Evolutionary conservation across 768 basidiomycete genomes (phyloP).

Genomic region (Pisolithus albus): DNA sequence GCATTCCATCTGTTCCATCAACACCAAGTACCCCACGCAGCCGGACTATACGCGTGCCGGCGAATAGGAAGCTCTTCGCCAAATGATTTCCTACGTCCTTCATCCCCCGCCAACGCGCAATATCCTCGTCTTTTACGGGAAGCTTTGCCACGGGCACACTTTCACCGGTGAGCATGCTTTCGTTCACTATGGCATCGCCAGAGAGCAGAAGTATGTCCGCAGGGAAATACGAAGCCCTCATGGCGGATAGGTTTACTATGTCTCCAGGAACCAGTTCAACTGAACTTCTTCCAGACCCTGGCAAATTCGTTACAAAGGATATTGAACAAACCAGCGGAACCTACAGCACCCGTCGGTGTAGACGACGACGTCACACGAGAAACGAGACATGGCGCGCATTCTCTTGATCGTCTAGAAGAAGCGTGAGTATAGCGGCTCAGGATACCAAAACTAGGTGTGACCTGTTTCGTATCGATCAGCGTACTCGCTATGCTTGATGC

Average conservation of each 20-base stretch:
- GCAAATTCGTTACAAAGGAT: conserved; percentile 1
- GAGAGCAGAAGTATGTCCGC: conserved; percentile 89
- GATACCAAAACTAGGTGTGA: conserved; percentile 23
- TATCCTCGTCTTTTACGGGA: conserved; percentile 73
- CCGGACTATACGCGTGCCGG: conserved; percentile 86
- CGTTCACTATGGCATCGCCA: conserved; percentile 96
- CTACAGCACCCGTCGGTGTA: conserved; percentile 67
- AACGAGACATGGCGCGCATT: conserved; percentile 95
- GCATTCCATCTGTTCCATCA: conserved; percentile 45
- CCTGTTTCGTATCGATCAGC: conserved; percentile 87
- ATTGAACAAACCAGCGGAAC: conserved; percentile 20
- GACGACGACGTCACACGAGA: conserved; percentile 70
- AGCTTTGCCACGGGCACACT: conserved; percentile 94
- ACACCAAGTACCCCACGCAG: conserved; percentile 57
- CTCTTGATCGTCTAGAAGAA: conserved; percentile 68
- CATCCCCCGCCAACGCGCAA: conserved; percentile 61
- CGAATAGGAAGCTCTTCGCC: conserved; percentile 79
- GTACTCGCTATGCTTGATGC: conserved; percentile 78
- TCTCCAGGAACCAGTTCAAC: conserved; percentile 85
- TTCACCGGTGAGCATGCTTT: conserved; percentile 99
- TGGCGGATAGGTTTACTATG: conserved; percentile 79
- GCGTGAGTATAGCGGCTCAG: conserved; percentile 1
- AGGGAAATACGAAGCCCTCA: conserved; percentile 68
- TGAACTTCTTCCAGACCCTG: conserved; percentile 72
- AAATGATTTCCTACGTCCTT: conserved; percentile 55